These are phyloP conservation scores for Pittosporum tobira DNA, from an alignment of 129 eudicot species.

Conservation along the genomic window DNA sequence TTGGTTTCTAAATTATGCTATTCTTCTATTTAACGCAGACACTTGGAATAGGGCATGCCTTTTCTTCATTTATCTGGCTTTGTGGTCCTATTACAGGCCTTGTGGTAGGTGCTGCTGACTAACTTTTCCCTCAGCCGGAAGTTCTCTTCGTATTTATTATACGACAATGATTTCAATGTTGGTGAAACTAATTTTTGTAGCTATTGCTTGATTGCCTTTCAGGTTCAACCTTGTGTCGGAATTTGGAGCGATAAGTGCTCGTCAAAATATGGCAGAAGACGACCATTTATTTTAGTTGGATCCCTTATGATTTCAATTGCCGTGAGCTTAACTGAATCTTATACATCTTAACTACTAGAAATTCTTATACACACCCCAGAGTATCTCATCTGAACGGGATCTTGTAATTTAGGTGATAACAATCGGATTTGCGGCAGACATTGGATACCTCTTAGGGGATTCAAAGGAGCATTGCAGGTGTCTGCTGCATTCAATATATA, in stretches of 20 bases:
- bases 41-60: conserved; percentile 92
- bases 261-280: conserved; percentile 91
- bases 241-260: conserved; percentile 98
- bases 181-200: neutral
- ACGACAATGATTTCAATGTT: neutral
- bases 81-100: conserved; percentile 99
- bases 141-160: too few relatives aligned
- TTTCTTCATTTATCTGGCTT: conserved; percentile 97
- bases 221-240: conserved; percentile 99
- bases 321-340: conserved; percentile 41
- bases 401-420: conserved; percentile 65
- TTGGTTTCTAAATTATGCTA: neutral
- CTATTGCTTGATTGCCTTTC: conserved; percentile 21
- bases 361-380: neutral
- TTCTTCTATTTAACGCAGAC: conserved; percentile 53
- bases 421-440: conserved; percentile 99
- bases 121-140: neutral
- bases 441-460: conserved; percentile 90
- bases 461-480: conserved; percentile 96
- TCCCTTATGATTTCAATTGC: conserved; percentile 79
- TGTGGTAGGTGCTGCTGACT: conserved; percentile 54
- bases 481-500: conserved; percentile 15
- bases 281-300: conserved; percentile 87
- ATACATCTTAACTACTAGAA: conserved; percentile 1
- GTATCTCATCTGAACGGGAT: conserved; percentile 30